Percentiles rank a stretch among this genome's conserved stretches.
Conservation (phyloP, 2,329 filamentous ascomycete species). For the Epichloe festucae region DNA sequence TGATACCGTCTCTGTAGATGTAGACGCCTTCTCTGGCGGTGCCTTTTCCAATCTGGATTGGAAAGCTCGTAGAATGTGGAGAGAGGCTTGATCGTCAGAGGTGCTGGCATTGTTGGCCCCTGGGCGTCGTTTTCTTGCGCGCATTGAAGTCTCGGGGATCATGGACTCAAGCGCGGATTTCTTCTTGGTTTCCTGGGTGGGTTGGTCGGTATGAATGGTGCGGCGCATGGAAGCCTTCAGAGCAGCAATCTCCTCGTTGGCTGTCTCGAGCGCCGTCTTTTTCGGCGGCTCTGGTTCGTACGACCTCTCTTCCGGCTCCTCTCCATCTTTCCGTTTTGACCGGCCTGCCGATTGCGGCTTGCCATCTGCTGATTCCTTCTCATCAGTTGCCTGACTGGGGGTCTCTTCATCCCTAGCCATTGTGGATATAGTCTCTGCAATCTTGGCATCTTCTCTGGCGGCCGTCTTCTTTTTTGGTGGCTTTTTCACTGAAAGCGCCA, state of each 20-base stretch:
- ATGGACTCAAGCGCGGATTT: constrained; percentile 59
- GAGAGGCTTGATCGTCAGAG: constrained; percentile 46
- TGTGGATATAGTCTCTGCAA: constrained; percentile 6
- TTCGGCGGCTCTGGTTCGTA: constrained; percentile 18
- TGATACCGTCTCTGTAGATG: constrained; percentile 25
- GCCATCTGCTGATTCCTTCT: not conserved
- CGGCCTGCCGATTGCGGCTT: not conserved
- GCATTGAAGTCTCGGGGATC: constrained; percentile 58
- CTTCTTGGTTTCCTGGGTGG: constrained; percentile 39
- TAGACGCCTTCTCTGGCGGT: constrained; percentile 26
- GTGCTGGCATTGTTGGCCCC: constrained; percentile 39
- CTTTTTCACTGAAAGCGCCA: constrained; percentile 12
- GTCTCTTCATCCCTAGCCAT: constrained; percentile 7
- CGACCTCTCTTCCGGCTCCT: constrained; percentile 11
- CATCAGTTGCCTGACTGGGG: not conserved
- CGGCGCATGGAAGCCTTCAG: constrained; percentile 73
- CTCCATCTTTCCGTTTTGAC: constrained; percentile 1
- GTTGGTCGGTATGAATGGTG: constrained; percentile 34
- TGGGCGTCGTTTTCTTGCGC: constrained; percentile 56
- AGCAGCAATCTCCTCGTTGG: constrained; percentile 69
- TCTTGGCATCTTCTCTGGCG: constrained; percentile 18
- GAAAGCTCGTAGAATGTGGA: constrained; percentile 68
- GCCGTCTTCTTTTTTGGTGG: constrained; percentile 15
- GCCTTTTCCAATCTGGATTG: constrained; percentile 57
- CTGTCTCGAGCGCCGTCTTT: constrained; percentile 49